Evolutionary conservation across 768 basidiomycete genomes (phyloP), one percentile per base, ranked within the genome.

Genomic region (Dacryopinax primogenitus): DNA sequence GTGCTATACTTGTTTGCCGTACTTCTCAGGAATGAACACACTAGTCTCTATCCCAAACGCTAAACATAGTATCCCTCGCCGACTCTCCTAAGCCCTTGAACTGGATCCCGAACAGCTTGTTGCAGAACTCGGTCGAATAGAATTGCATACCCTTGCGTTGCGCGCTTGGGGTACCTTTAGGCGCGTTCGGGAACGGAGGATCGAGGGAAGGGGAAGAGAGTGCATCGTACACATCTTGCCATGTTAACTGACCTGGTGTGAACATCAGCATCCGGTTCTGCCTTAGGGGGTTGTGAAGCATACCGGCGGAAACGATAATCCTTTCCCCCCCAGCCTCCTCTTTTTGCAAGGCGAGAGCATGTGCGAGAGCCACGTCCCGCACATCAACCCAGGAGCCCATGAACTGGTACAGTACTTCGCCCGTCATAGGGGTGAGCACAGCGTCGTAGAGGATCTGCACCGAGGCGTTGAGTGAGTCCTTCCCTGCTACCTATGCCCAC

Each of bases 321-420:
- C 73, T 47, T 45, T 72, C 30, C 35, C 67, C 67, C 18, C 67
- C 69, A 3, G 72, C 72, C 1, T 65, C 62, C 1, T 47, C 64
- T 1, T 39, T 70, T 39, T 71, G 33, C 51, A 78, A 62, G 7
- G 74, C 72, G 7, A 73, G 69, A 26, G 71, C 69, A 61, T 77
- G 76, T 1, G 74, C 69, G 18, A 63, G 21, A 0, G 74, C 76
- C 13, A 76, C 69, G 65, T 78, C 77, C 15, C 77, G 70, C 18
- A 78, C 77, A 66, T 78, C 77, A 35, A 76, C 71, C 65, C 72
- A 75, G 47, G n/a, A 39, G n/a, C 68, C 66, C 33, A 64, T 30
- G 51, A 28, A 58, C 26, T 23, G 26, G 26, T 58, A 58, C 26
- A 58, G 51, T 6, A 28, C 51, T 9, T 58, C 51, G 4, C 51